Evolutionary conservation across 345 rosid species (phyloP), one percentile per base, ranked within the genome.

Genomic region (Acer campestre): DNA sequence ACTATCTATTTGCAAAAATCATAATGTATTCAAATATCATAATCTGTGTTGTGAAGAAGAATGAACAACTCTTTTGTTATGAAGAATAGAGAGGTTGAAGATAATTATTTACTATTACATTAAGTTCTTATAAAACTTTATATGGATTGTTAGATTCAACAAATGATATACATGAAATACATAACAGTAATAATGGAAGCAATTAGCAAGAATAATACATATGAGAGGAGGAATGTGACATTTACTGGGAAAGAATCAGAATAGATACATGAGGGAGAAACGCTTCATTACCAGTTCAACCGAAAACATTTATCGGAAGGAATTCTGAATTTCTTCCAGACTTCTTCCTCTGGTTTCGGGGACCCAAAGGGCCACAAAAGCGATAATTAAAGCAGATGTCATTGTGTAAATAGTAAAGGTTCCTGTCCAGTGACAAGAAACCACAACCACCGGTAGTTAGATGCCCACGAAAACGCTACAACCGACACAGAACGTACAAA

Each of bases 331-430:
- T 76, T 92, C 97, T 84, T 92, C 94, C 58, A 90, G 82, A 40
- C 88, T 86, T 77, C 93, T 84, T 70, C 94, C 94, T 81, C 86
- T 89, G 7, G 97, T 92, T 81, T 92, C 93, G 2, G 97, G 93
- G 48, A 90, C 94, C 84, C 84, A 88, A 1, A 90, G 51, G 2
- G 67, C 9, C 70, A 82, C 86, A 77, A 92, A 92, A 42, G 68
- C 85, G 48, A 88, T 51, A 7, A 89, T 70, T 31, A 83, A 81
- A 55, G 82, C 89, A 68, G 87, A 42, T 63, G 31, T 29, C 31
- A 29, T 29, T 29, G 31, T 29, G 31, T 2, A 29, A 29, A 29
- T 29, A 29, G 31, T 29, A 29, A 29, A 29, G 31, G 31, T 29
- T 29, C 31, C 31, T 29, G 31, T 29, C 31, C 3, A n/a, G n/a